Evolutionary conservation across 2,329 filamentous ascomycete genomes (phyloP).

Genomic region (Colletotrichum gloeosporioides): DNA sequence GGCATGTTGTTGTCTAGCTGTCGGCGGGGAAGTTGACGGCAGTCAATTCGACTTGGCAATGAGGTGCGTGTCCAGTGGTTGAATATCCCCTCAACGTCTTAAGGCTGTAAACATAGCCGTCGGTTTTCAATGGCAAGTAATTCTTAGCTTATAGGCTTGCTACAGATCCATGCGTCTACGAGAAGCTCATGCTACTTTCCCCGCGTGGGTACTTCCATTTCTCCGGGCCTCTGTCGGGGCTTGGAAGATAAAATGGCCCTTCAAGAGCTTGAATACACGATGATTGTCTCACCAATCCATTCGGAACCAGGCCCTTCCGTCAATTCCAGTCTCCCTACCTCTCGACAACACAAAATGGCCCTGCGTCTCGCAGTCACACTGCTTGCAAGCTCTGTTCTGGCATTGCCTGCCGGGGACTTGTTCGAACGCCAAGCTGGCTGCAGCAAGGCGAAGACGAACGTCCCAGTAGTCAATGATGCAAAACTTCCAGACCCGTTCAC

Average conservation of each 20-base stretch:
- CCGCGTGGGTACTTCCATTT: background rate
- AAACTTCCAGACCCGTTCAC: slow-evolving; percentile 56
- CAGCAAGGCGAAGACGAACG: slow-evolving; percentile 32
- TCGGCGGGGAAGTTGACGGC: background rate
- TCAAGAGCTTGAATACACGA: background rate
- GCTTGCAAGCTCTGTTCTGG: slow-evolving; percentile 39
- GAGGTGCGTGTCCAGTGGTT: background rate
- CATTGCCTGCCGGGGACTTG: slow-evolving; percentile 38
- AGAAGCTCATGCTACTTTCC: background rate
- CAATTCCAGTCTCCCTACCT: too few species aligned
- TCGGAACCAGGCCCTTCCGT: too few species aligned
- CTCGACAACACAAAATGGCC: background rate
- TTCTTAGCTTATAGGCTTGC: background rate
- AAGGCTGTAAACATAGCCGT: background rate
- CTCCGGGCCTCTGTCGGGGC: background rate
- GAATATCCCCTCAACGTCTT: background rate
- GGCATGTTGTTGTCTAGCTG: background rate
- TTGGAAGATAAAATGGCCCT: background rate
- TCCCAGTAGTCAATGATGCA: slow-evolving; percentile 39
- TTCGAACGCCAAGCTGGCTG: slow-evolving; percentile 42
- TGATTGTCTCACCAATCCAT: background rate
- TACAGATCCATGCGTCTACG: background rate
- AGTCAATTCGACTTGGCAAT: background rate
- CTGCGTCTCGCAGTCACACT: background rate
- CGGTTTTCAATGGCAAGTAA: background rate